Evolutionary conservation across 163 green algal species (phyloP).

Genomic region (Coccomyxa subellipsoidea): DNA sequence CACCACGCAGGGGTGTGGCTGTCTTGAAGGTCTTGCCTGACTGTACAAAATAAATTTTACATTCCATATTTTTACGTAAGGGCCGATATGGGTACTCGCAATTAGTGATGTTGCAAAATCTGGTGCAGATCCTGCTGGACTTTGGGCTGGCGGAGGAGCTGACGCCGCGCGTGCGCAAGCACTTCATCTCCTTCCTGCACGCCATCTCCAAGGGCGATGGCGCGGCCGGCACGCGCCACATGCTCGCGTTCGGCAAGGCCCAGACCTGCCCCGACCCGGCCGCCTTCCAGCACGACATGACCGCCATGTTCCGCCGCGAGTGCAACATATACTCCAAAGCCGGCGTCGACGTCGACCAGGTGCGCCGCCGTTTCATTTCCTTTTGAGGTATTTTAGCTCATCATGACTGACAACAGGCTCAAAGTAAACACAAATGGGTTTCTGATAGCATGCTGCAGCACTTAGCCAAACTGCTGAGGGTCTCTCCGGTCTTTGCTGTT

Average conservation of each 20-base stretch:
- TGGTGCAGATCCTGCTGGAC: constrained; percentile 63
- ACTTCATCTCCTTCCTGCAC: constrained; percentile 84
- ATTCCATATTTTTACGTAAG: no score
- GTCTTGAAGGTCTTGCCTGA: no score
- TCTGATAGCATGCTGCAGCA: no score
- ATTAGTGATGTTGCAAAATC: no score
- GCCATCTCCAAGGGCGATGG: constrained; percentile 38
- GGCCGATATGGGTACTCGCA: no score
- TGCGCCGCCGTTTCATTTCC: not conserved
- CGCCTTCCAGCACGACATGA: constrained; percentile 53
- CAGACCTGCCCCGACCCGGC: constrained; percentile 23
- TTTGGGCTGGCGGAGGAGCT: constrained; percentile 79
- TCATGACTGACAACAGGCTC: no score
- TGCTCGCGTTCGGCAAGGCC: constrained; percentile 40
- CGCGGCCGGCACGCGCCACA: constrained; percentile 41
- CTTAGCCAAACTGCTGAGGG: no score
- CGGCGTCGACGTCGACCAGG: constrained; percentile 59
- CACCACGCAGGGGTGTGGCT: no score
- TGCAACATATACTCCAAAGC: constrained; percentile 45
- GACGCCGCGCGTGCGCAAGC: constrained; percentile 53
- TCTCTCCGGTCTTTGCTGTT: no score
- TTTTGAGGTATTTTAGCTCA: not conserved
- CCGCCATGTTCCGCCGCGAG: constrained; percentile 37
- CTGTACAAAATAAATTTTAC: no score
- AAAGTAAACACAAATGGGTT: no score